Evolutionary conservation across 129 eudicot species (phyloP), one percentile per base, ranked within the genome.

Genomic region (Erigeron canadensis): DNA sequence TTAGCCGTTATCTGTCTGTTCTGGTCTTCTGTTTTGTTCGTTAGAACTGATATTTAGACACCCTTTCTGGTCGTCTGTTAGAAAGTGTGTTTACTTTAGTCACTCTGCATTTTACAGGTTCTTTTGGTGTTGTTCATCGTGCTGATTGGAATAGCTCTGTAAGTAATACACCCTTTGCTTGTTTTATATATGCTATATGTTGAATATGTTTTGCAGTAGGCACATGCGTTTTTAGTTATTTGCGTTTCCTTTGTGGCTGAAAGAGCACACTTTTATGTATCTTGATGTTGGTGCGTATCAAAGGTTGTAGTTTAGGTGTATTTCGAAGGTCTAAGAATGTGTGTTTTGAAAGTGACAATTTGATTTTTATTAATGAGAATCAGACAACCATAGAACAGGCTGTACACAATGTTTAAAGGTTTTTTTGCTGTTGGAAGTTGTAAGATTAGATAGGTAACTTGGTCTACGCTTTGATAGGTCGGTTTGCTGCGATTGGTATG

Each of bases 81-180:
- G 46, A 39, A 48, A 47, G 42, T 28, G 19, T 73, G 50, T 23
- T 73, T 16, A 61, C 12, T 37, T 65, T 50, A 55, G 59, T 66
- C 15, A 22, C 37, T 42, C 13, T 70, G 37, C 40, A n/a, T 73
- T 83, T 74, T 70, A n/a, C 91, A 91, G 97, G 97, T 77, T 91
- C 97, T 45, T 91, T 91, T 91, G 97, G 97, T 63, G 80, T 89
- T 48, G 97, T 91, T 68, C 97, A 91, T 77, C 97, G 91, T 72
- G 97, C 97, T 62, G 95, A 87, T 68, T 87, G 97, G 97, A 74
- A 86, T 80, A 95, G 95, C n/a, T 79, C 85, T 76, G 97, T 91
- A 85, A 91, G 97, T 77, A 54, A 23, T 71, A 60, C 55, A n/a
- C 48, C 56, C 77, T 47, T 46, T 18, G 10, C n/a, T 50, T 67